Evolutionary conservation across 2,329 filamentous ascomycete species (phyloP).

Genomic region (Colletotrichum karsti): DNA sequence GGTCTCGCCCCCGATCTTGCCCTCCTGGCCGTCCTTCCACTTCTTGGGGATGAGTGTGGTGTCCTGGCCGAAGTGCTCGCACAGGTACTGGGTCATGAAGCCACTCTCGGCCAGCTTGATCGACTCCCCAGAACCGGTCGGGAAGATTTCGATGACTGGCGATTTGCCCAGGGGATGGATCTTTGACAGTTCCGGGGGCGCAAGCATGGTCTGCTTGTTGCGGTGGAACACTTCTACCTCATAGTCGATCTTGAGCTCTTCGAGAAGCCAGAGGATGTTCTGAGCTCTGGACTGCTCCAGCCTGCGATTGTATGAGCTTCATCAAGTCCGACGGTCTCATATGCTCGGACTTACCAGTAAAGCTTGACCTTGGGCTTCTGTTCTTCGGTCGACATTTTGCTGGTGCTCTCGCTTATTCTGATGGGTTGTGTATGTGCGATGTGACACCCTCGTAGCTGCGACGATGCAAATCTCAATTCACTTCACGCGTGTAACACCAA

Average conservation of each 20-base stretch:
- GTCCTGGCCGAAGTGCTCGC: slow-evolving; percentile 65
- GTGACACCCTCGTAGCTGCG: too few relatives aligned
- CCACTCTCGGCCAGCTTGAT: slow-evolving; percentile 83
- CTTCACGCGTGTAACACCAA: neutral
- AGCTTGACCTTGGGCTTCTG: slow-evolving; percentile 65
- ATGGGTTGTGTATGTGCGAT: too few relatives aligned
- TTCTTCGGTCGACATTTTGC: slow-evolving; percentile 29
- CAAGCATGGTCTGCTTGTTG: slow-evolving; percentile 66
- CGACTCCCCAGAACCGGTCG: slow-evolving; percentile 48
- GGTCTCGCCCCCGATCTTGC: slow-evolving; percentile 66
- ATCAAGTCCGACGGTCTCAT: too few relatives aligned
- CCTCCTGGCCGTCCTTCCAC: slow-evolving; percentile 67
- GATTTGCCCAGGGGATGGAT: slow-evolving; percentile 90
- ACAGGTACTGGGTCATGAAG: slow-evolving; percentile 83
- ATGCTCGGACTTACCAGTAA: slow-evolving; percentile 61
- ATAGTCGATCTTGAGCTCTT: slow-evolving; percentile 83
- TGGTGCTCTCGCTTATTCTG: neutral
- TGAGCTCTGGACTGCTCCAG: slow-evolving; percentile 85
- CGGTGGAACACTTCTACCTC: slow-evolving; percentile 84
- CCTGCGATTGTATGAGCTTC: slow-evolving; percentile 57
- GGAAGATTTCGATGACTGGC: slow-evolving; percentile 75
- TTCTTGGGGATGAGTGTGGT: slow-evolving; percentile 58
- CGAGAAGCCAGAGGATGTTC: slow-evolving; percentile 85
- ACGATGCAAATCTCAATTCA: neutral
- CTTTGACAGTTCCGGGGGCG: slow-evolving; percentile 78